A percentile compares a stretch with the other conserved stretches of the same genome.
Conservation (phyloP, 192 early-diverging fungal species). For the Lobosporangium transversale region DNA sequence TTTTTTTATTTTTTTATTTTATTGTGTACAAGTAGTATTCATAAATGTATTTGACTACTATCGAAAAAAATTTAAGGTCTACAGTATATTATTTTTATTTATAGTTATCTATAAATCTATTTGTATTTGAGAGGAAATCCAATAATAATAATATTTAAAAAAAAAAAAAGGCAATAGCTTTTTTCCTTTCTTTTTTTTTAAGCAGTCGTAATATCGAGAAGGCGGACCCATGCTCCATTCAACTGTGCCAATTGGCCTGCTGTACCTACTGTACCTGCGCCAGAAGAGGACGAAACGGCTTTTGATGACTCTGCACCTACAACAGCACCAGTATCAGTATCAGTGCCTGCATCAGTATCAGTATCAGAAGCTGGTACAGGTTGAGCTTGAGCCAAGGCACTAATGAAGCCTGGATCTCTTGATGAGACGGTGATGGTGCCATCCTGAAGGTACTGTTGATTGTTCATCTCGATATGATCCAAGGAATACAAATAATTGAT, state of each 20-base stretch:
- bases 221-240: slow-evolving; percentile 8
- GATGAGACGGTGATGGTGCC: slow-evolving; percentile 67
- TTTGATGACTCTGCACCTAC: background rate
- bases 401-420: slow-evolving; percentile 10
- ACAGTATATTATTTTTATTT: no score
- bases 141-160: background rate
- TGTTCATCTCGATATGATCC: slow-evolving; percentile 82
- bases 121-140: background rate
- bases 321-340: no score
- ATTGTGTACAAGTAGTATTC: no score
- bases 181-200: slow-evolving; percentile 1
- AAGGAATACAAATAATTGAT: slow-evolving; percentile 91
- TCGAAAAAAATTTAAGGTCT: background rate
- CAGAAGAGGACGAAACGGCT: background rate
- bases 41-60: no score
- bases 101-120: background rate
- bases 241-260: slow-evolving; percentile 7
- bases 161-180: background rate
- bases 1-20: background rate
- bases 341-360: no score
- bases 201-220: slow-evolving; percentile 10
- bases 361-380: no score
- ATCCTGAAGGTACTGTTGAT: slow-evolving; percentile 72
- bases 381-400: slow-evolving; percentile 1
- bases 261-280: background rate